A percentile compares a stretch with the other conserved stretches of the same genome.
Conservation (phyloP, 768 basidiomycete genomes). For the Kwoniella mangroviensis region DNA sequence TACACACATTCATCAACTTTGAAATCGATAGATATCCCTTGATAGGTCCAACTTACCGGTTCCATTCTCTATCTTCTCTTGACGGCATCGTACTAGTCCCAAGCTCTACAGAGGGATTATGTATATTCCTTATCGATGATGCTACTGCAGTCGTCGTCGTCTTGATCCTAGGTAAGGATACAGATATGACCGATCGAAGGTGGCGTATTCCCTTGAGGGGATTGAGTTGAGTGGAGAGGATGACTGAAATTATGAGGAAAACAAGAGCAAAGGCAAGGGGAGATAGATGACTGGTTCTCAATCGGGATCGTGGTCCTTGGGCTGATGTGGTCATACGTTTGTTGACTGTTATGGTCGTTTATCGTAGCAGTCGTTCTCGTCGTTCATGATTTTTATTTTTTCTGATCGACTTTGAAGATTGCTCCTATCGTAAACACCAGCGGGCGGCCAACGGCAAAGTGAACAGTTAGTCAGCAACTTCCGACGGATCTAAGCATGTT, state of each 20-base stretch:
- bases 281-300: neutral
- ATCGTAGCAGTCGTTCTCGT: neutral
- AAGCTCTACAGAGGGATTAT: too few species aligned
- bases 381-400: neutral
- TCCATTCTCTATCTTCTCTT: constrained; percentile 30
- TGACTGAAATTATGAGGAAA: constrained; percentile 2
- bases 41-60: constrained; percentile 12
- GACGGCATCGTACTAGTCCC: constrained; percentile 16
- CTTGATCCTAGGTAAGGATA: neutral
- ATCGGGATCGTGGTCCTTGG: too few species aligned
- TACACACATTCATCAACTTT: constrained; percentile 12
- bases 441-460: constrained; percentile 6
- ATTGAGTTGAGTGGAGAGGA: neutral
- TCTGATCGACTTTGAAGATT: neutral
- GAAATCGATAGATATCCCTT: neutral
- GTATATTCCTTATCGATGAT: too few species aligned
- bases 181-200: neutral
- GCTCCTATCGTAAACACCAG: neutral
- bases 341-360: too few species aligned
- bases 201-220: constrained; percentile 4
- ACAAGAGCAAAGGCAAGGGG: neutral
- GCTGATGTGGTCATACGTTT: too few species aligned
- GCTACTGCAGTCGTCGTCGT: neutral
- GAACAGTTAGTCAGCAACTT: constrained; percentile 21
- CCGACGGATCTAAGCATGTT: constrained; percentile 8